Conservation (phyloP, 2,329 filamentous ascomycete genomes). For the Diaporthe ilicicola region DNA sequence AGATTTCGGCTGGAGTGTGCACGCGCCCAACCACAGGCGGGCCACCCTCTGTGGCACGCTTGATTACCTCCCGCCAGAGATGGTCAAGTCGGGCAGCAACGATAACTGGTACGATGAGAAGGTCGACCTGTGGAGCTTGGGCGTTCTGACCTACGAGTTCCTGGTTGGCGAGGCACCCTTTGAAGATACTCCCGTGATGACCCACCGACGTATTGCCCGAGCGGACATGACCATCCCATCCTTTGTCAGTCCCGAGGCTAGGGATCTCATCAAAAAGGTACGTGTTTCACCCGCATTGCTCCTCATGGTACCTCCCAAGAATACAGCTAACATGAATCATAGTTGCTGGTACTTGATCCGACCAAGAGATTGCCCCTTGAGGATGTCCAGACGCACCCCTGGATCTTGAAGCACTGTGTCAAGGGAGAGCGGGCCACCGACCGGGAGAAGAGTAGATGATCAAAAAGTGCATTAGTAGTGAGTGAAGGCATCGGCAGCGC, state of each 20-base stretch:
- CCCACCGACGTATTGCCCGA: conserved; percentile 85
- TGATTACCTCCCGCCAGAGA: conserved; percentile 97
- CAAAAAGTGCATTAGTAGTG: conserved; percentile 15
- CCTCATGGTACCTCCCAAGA: not conserved
- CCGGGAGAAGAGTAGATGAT: conserved; percentile 54
- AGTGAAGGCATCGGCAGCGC: not conserved
- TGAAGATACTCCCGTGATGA: conserved; percentile 95
- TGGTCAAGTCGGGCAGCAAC: conserved; percentile 82
- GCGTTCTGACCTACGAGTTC: conserved; percentile 96
- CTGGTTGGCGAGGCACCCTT: conserved; percentile 96
- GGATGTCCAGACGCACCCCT: conserved; percentile 88
- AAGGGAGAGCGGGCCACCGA: conserved; percentile 64
- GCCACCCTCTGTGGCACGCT: conserved; percentile 97
- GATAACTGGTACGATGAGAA: conserved; percentile 95
- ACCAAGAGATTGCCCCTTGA: conserved; percentile 92
- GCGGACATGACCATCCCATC: conserved; percentile 92
- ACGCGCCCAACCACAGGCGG: conserved; percentile 92
- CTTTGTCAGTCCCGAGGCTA: conserved; percentile 90
- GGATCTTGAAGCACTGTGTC: conserved; percentile 95
- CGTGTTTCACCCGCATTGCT: conserved; percentile 46
- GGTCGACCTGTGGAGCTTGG: conserved; percentile 95
- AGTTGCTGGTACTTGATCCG: conserved; percentile 90
- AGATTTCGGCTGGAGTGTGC: conserved; percentile 98
- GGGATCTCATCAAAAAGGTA: conserved; percentile 91
- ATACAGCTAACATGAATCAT: conserved; percentile 35